A percentile compares a stretch with the other conserved stretches of the same genome.
phyloP scores from a whole-genome alignment of 805 yeast genomes.

The Candida fluviatilis region DNA sequence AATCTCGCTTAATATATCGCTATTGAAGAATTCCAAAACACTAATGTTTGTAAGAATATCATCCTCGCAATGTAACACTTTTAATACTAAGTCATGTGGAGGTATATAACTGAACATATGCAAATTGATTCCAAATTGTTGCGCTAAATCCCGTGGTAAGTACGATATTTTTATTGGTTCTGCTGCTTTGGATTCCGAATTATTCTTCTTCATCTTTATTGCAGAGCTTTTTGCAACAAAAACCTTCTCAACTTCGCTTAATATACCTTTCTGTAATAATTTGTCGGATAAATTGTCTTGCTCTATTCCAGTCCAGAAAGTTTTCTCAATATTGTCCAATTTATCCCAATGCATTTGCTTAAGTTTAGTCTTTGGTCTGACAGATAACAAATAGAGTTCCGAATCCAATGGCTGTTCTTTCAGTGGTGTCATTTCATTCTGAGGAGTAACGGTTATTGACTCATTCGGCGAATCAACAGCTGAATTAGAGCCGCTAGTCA shows the following conservation, averaged over 20 bases:
- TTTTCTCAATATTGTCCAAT: constrained; percentile 74
- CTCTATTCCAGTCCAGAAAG: constrained; percentile 77
- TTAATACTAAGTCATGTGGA: constrained; percentile 64
- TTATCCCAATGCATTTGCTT: constrained; percentile 98
- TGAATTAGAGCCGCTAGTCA: not conserved
- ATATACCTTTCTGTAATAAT: constrained; percentile 70
- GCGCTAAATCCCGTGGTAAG: constrained; percentile 81
- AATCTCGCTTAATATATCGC: constrained; percentile 70
- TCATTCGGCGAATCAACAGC: constrained; percentile 1
- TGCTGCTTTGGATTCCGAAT: constrained; percentile 25
- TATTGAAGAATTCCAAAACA: constrained; percentile 79
- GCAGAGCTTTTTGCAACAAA: constrained; percentile 75
- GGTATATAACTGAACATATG: constrained; percentile 65
- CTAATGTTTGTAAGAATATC: constrained; percentile 67
- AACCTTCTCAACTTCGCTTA: constrained; percentile 77
- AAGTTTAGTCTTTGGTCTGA: constrained; percentile 66
- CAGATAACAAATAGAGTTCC: constrained; percentile 6
- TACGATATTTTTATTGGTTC: constrained; percentile 50
- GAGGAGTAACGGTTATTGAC: not conserved
- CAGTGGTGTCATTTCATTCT: not conserved
- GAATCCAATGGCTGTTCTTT: not conserved
- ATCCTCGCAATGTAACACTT: constrained; percentile 70
- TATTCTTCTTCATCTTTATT: constrained; percentile 28
- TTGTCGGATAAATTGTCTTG: constrained; percentile 57
- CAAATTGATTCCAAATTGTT: constrained; percentile 90